Conservation (phyloP, 2,329 filamentous ascomycete species). For the Scytalidium lignicola region DNA sequence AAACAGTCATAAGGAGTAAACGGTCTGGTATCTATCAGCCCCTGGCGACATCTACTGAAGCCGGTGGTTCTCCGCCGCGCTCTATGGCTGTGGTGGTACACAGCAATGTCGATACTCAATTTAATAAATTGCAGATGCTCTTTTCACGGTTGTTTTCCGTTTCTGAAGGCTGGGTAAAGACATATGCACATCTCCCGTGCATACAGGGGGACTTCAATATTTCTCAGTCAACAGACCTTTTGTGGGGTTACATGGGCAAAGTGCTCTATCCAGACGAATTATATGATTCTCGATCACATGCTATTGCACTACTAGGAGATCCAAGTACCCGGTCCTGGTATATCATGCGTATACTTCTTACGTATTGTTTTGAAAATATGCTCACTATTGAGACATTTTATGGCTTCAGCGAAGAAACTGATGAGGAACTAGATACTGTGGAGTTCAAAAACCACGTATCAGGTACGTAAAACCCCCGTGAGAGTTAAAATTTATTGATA, state of each 20-base stretch:
- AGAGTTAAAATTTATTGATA: background rate
- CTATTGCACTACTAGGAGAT: conserved; percentile 29
- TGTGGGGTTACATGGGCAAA: conserved; percentile 34
- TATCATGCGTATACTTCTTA: conserved; percentile 32
- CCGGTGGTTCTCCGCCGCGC: background rate
- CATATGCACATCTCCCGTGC: conserved; percentile 18
- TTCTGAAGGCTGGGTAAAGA: conserved; percentile 24
- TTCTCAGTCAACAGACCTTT: conserved; percentile 14
- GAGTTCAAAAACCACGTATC: conserved; percentile 15
- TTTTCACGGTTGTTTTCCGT: conserved; percentile 15
- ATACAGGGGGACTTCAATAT: conserved; percentile 16
- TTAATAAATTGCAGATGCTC: conserved; percentile 5
- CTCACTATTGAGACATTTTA: conserved; percentile 30
- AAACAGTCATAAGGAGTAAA: background rate
- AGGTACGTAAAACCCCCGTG: conserved; percentile 23
- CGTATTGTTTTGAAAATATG: conserved; percentile 32
- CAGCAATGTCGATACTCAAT: background rate
- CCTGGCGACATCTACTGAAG: too few relatives aligned
- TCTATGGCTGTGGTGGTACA: background rate
- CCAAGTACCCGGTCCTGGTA: conserved; percentile 28
- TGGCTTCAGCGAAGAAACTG: conserved; percentile 22
- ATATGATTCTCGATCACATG: conserved; percentile 29
- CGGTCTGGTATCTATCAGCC: background rate
- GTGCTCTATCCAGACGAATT: conserved; percentile 21
- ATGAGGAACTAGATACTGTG: conserved; percentile 17